Conservation (phyloP, 768 basidiomycete species). For the Pleurotus salmoneostramineus region DNA sequence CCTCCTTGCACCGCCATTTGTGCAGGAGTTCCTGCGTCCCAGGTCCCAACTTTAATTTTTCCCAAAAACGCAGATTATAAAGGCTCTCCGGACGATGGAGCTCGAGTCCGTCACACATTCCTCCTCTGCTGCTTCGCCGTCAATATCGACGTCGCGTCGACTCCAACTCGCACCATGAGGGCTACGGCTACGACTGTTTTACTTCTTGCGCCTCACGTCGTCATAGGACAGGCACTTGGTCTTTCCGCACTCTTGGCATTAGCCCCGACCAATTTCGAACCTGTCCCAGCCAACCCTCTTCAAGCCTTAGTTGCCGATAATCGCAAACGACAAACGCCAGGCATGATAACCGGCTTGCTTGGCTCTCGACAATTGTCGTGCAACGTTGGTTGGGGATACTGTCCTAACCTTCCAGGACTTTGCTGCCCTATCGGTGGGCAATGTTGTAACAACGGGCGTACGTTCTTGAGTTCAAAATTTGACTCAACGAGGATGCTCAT, state of each 20-base stretch:
- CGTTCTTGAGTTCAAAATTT: not conserved
- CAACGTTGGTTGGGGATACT: not conserved
- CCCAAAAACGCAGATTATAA: too few species aligned
- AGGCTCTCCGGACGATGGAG: too few species aligned
- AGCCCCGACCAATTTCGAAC: not conserved
- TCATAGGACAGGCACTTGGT: not conserved
- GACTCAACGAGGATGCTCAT: too few species aligned
- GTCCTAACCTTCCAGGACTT: not conserved
- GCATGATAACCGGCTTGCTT: not conserved
- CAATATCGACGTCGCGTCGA: not conserved
- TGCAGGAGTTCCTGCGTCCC: too few species aligned
- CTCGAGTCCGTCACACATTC: too few species aligned
- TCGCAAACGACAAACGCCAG: not conserved
- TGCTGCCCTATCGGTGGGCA: not conserved
- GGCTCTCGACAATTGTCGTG: not conserved
- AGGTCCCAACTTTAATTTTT: too few species aligned
- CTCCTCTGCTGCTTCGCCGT: too few species aligned
- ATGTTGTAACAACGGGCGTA: not conserved
- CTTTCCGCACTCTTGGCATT: not conserved
- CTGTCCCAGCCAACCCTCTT: not conserved
- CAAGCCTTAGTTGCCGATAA: not conserved
- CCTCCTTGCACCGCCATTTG: too few species aligned
- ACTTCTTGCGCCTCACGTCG: not conserved
- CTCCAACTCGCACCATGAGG: not conserved
- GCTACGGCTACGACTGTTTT: not conserved